phyloP scores from a whole-genome alignment of 2,329 filamentous ascomycete species.

The Aspergillus sp. region DNA sequence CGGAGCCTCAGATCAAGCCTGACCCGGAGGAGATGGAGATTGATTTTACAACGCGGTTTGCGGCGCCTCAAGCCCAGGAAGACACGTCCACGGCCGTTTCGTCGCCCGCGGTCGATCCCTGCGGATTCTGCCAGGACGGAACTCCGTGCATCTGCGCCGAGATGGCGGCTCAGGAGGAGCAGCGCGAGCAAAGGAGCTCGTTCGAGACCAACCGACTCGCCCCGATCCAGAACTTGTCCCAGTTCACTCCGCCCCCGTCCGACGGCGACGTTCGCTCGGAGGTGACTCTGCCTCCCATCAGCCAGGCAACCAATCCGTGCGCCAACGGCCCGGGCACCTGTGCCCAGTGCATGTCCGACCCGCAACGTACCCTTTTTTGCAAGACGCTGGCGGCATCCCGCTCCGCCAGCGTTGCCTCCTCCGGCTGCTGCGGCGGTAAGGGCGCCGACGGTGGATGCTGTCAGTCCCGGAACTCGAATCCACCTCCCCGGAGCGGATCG shows the following conservation, averaged over 20 bases:
- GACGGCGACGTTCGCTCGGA: conserved; percentile 59
- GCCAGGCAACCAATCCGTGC: conserved; percentile 45
- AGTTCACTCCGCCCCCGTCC: conserved; percentile 54
- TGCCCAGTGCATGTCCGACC: conserved; percentile 73
- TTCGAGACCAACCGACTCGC: conserved; percentile 42
- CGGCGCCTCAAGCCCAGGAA: conserved; percentile 36
- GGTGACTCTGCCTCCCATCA: conserved; percentile 43
- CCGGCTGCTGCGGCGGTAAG: conserved; percentile 62
- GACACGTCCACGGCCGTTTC: conserved; percentile 27
- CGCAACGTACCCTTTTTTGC: conserved; percentile 79
- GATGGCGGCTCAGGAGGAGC: conserved; percentile 47
- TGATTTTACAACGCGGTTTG: conserved; percentile 71
- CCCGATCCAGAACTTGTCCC: conserved; percentile 47
- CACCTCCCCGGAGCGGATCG: conserved; percentile 18
- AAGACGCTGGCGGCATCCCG: conserved; percentile 70
- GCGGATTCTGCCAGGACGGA: conserved; percentile 79
- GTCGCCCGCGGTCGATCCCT: conserved; percentile 60
- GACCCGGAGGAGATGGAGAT: conserved; percentile 61
- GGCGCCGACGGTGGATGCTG: conserved; percentile 64
- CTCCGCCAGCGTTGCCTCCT: conserved; percentile 36
- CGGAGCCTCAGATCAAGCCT: conserved; percentile 48
- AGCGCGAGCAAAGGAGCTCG: conserved; percentile 45
- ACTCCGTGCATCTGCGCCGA: conserved; percentile 82
- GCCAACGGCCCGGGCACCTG: conserved; percentile 75
- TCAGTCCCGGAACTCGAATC: conserved; percentile 36